Evolutionary conservation across 768 basidiomycete genomes (phyloP), one percentile per base, ranked within the genome.

Genomic region (Pholiota molesta): DNA sequence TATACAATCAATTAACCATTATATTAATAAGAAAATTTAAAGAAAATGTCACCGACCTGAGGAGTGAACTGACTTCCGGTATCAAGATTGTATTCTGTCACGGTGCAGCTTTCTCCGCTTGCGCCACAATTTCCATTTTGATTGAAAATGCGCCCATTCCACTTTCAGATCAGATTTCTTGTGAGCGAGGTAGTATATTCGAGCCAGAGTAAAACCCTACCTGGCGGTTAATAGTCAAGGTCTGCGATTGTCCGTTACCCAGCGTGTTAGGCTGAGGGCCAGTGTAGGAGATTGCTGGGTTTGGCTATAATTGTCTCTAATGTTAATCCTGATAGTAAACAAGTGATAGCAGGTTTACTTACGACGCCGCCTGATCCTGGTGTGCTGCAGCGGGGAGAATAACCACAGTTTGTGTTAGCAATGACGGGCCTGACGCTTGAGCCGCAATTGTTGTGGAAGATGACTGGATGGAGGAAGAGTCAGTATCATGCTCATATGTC

Each of bases 141-240:
- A 53, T 71, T 69, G 66, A 78, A 79, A 56, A 79, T 72, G 33
- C 79, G 74, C 23, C 79, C 79, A 58, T 78, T 77, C 78, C 78
- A 80, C 77, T 79, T 31, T 31, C 13, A 9, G 5, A 26, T 4
- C 40, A 21, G 23, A 26, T 35, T 17, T 51, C 28, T 39, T 16
- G 29, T 49, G 9, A 52, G 47, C 11, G 1, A 10, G 6, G 16
- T 21, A 29, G 26, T 21, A 14, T 3, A 45, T 19, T 14, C 26
- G 10, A 7, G 13, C 52, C 29, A 39, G 23, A 11, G 6, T 5
- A 19, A 29, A 29, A 0, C 45, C 60, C 53, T 61, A 73, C 75
- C 66, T 73, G 69, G 13, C 65, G 65, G 60, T 73, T 73, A 33
- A 77, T 70, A 2, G 57, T 63, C 44, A 79, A 37, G 9, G 68